Base-by-base conservation (phyloP, 495 filamentous ascomycete genomes). In the Penicillium manginii region DNA sequence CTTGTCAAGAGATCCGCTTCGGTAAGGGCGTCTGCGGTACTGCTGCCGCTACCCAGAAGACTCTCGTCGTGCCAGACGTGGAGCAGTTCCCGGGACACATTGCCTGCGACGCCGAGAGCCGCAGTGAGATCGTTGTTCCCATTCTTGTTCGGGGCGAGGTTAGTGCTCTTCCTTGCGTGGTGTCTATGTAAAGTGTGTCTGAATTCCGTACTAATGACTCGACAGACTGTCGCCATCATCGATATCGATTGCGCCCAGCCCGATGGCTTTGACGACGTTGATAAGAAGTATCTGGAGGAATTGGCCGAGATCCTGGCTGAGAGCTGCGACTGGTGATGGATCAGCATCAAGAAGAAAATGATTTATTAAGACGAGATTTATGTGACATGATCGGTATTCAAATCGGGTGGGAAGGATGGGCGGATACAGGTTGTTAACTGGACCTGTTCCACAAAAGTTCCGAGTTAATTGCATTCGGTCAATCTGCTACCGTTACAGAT, bases 81-180 rank as follows among this genome's bases (percentile, higher is more conserved):
- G 73, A 85, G 21, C 58, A 74, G 42, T 96, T 96, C 68, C 88
- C 91, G 3, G 92, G 90, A 4, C 93, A 97, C 75, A 96, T 97
- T 70, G 91, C 93, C 6, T 97, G 93, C 67, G 93, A 97, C 73
- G 83, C 81, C 10, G 88, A 84, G 57, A 91, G 85, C 57, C 85
- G 80, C 70, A 96, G 91, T 73, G 93, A 97, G 80, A 91, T 97
- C 71, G 92, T 96, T 4, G 91, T 96, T 31, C 93, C 93, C 12
- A 85, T 97, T 64, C 56, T 90, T 21, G 75, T 80, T 18, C 67
- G 68, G 5, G 83, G 74, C 49, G 83, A 85, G 79, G 86, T 86
- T 56, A 62, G 78, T 77, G 14, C 22, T 57, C 37, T 55, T 51
- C 54, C 47, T 9, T 15, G 4, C 19, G 59, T 14, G 6, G 12